A percentile compares a stretch with the other conserved stretches of the same genome.
phyloP scores from a whole-genome alignment of 176 grass and related monocot species.

The Musa acuminata region DNA sequence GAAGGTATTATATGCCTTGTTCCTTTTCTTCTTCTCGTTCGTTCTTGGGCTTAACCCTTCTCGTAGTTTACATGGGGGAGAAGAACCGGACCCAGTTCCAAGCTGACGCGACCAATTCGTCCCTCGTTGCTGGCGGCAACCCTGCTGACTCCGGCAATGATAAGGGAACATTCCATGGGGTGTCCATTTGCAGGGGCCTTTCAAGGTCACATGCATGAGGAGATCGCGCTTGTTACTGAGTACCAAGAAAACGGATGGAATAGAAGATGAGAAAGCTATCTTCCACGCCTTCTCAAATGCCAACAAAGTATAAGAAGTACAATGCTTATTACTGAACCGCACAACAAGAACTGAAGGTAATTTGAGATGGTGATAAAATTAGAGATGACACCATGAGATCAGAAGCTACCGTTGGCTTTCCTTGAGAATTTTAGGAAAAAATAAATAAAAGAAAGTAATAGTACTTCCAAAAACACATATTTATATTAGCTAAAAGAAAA shows the following conservation, averaged over 20 bases:
- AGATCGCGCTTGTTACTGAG: constrained; percentile 39
- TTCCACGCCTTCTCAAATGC: constrained; percentile 42
- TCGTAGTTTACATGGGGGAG: constrained; percentile 34
- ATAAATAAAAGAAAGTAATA: too few species aligned
- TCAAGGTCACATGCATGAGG: constrained; percentile 31
- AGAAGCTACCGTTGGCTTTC: too few species aligned
- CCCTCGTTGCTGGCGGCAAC: background rate
- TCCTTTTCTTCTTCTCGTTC: background rate
- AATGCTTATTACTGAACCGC: too few species aligned
- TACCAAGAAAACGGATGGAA: constrained; percentile 37
- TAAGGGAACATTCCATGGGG: constrained; percentile 34
- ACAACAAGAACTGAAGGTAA: too few species aligned
- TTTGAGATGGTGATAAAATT: too few species aligned
- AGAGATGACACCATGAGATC: too few species aligned
- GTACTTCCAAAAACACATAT: too few species aligned
- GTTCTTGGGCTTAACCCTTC: background rate
- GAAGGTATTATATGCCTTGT: constrained; percentile 2
- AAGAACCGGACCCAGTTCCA: constrained; percentile 61
- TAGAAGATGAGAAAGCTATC: constrained; percentile 40
- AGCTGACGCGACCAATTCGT: constrained; percentile 27
- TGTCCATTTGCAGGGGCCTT: constrained; percentile 64
- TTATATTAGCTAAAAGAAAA: too few species aligned
- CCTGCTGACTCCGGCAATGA: background rate
- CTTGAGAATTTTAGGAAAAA: too few species aligned
- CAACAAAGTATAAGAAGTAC: background rate